A percentile compares a stretch with the other conserved stretches of the same genome.
phyloP scores from a whole-genome alignment of 2,329 filamentous ascomycete species.

The Fusarium cyanostomum region DNA sequence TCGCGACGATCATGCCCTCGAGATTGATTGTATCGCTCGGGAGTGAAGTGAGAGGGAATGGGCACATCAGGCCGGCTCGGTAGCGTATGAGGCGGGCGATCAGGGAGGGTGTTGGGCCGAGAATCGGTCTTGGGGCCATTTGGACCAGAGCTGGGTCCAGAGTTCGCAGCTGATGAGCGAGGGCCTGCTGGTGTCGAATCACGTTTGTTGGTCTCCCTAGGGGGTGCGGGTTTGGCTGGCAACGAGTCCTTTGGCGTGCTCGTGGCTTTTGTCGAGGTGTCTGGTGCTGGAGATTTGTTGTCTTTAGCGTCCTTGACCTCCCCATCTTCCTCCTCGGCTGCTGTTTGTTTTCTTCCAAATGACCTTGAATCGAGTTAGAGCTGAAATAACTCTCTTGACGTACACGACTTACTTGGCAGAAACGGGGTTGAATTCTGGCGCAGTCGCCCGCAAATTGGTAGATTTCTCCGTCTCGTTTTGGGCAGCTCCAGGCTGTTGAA shows the following conservation, averaged over 20 bases:
- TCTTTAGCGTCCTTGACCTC: constrained; percentile 72
- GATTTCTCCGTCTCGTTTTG: constrained; percentile 45
- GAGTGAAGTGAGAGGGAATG: constrained; percentile 58
- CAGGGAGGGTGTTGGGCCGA: constrained; percentile 50
- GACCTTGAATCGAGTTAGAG: constrained; percentile 23
- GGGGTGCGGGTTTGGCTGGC: constrained; percentile 46
- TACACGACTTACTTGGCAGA: constrained; percentile 49
- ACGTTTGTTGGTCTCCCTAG: constrained; percentile 42
- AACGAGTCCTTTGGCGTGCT: constrained; percentile 46
- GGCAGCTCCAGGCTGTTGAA: constrained; percentile 41
- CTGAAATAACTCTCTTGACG: neutral
- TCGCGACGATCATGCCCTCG: constrained; percentile 54
- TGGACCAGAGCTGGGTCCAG: constrained; percentile 20
- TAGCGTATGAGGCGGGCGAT: constrained; percentile 53
- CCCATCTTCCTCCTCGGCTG: constrained; percentile 73
- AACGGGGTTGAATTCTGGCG: constrained; percentile 71
- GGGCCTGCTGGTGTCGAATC: constrained; percentile 37
- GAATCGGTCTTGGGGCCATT: constrained; percentile 42
- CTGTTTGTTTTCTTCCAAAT: constrained; percentile 30
- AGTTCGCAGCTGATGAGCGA: constrained; percentile 42
- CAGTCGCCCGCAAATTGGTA: constrained; percentile 65
- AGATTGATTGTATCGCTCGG: constrained; percentile 57
- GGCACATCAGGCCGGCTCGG: constrained; percentile 69
- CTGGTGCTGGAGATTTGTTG: constrained; percentile 27
- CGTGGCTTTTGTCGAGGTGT: constrained; percentile 18